Percentiles rank a stretch among this genome's conserved stretches.
phyloP scores from a whole-genome alignment of 2,329 filamentous ascomycete genomes.

The Calycina herbarum region DNA sequence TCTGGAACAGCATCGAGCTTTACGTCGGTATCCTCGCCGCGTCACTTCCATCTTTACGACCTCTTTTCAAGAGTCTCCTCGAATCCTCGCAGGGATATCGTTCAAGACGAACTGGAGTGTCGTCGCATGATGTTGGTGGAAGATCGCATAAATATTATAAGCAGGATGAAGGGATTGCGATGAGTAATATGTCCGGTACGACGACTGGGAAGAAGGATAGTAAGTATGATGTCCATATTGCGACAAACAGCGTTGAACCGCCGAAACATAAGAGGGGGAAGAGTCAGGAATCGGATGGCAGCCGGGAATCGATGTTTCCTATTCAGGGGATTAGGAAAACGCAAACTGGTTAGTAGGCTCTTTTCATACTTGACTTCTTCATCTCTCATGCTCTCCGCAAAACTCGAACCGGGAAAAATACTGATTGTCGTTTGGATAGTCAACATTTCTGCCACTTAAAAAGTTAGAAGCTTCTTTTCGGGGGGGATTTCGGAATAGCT shows the following conservation, averaged over 20 bases:
- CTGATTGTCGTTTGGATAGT: background rate
- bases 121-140: background rate
- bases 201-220: slow-evolving; percentile 2
- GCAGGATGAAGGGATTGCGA: slow-evolving; percentile 27
- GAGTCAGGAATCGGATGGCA: slow-evolving; percentile 12
- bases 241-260: slow-evolving; percentile 9
- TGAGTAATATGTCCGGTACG: slow-evolving; percentile 18
- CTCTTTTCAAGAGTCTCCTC: slow-evolving; percentile 41
- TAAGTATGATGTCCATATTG: slow-evolving; percentile 25
- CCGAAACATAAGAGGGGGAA: background rate
- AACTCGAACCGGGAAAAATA: background rate
- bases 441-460: background rate
- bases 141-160: slow-evolving; percentile 29
- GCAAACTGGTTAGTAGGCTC: slow-evolving; percentile 11
- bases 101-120: slow-evolving; percentile 4
- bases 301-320: slow-evolving; percentile 26
- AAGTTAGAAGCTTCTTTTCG: background rate
- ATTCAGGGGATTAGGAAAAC: slow-evolving; percentile 19
- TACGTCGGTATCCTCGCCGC: slow-evolving; percentile 46
- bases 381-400: no score
- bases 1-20: slow-evolving; percentile 48
- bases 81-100: slow-evolving; percentile 23
- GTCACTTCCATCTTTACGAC: slow-evolving; percentile 45
- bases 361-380: background rate
- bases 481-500: background rate